A percentile compares a stretch with the other conserved stretches of the same genome.
Conservation (phyloP, 2,329 filamentous ascomycete species). For the Hypoxylon sp. region DNA sequence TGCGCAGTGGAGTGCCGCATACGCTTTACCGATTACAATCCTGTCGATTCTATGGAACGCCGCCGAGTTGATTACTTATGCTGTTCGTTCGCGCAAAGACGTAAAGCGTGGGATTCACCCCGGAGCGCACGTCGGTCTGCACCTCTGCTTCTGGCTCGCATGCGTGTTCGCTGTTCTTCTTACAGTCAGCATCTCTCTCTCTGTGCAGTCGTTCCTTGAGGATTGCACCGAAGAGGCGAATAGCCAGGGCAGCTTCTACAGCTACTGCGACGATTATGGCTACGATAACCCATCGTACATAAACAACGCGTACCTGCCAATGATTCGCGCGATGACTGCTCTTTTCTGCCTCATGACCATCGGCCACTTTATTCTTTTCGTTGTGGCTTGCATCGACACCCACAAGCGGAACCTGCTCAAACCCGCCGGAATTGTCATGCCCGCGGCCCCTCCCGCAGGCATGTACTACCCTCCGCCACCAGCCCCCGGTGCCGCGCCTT, state of each 20-base stretch:
- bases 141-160: conserved; percentile 51
- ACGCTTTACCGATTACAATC: conserved; percentile 46
- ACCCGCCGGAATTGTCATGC: conserved; percentile 43
- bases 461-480: conserved; percentile 45
- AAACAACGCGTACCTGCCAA: conserved; percentile 42
- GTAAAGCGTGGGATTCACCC: conserved; percentile 52
- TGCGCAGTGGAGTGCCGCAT: conserved; percentile 29
- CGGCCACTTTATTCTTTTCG: conserved; percentile 87
- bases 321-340: conserved; percentile 71
- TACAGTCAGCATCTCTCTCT: conserved; percentile 25
- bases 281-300: conserved; percentile 17
- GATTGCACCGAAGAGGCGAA: conserved; percentile 20
- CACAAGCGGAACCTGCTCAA: conserved; percentile 50
- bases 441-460: conserved; percentile 20
- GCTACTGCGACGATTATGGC: conserved; percentile 43
- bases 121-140: conserved; percentile 52
- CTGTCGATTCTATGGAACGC: conserved; percentile 51
- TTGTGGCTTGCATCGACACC: conserved; percentile 53
- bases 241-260: conserved; percentile 8
- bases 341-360: conserved; percentile 83
- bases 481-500: conserved; percentile 36
- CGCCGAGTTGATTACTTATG: conserved; percentile 52
- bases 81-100: conserved; percentile 45
- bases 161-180: conserved; percentile 47
- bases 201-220: background rate